phyloP scores from a whole-genome alignment of 129 eudicot species.

The Solidago caesia region DNA sequence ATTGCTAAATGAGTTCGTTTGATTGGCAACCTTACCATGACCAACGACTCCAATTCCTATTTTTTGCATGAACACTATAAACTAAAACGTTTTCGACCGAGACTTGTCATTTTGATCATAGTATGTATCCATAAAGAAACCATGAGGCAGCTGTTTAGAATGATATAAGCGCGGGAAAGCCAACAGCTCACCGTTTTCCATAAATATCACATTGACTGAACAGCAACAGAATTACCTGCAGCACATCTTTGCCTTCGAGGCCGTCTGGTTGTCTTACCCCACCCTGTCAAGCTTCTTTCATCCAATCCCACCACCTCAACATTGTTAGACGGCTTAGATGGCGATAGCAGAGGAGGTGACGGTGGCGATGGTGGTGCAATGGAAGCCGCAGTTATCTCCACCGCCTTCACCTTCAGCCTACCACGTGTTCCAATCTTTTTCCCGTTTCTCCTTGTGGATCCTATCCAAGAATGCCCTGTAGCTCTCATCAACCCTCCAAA shows the following conservation, averaged over 20 bases:
- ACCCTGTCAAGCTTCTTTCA: constrained; percentile 54
- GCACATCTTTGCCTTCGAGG: constrained; percentile 82
- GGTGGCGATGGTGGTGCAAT: constrained; percentile 12
- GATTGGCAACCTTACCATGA: too few relatives aligned
- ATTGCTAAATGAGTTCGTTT: neutral
- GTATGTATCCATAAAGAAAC: too few relatives aligned
- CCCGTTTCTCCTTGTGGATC: constrained; percentile 55
- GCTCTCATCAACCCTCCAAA: constrained; percentile 84
- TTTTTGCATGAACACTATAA: too few relatives aligned
- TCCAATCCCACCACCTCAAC: constrained; percentile 19
- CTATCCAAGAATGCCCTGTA: constrained; percentile 78
- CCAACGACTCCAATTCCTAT: too few relatives aligned
- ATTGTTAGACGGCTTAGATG: constrained; percentile 6
- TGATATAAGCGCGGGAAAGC: neutral
- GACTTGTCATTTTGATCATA: too few relatives aligned
- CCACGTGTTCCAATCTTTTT: constrained; percentile 54
- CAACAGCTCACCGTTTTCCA: neutral
- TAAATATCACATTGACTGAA: constrained; percentile 39
- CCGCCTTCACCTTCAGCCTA: constrained; percentile 46
- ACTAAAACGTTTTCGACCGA: too few relatives aligned
- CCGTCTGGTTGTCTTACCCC: constrained; percentile 93
- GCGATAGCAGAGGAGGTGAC: constrained; percentile 22
- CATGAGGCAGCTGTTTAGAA: too few relatives aligned
- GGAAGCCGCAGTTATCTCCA: constrained; percentile 18
- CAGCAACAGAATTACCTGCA: constrained; percentile 57